Base-by-base conservation (phyloP, 2,329 filamentous ascomycete species). In the Alternaria panax region DNA sequence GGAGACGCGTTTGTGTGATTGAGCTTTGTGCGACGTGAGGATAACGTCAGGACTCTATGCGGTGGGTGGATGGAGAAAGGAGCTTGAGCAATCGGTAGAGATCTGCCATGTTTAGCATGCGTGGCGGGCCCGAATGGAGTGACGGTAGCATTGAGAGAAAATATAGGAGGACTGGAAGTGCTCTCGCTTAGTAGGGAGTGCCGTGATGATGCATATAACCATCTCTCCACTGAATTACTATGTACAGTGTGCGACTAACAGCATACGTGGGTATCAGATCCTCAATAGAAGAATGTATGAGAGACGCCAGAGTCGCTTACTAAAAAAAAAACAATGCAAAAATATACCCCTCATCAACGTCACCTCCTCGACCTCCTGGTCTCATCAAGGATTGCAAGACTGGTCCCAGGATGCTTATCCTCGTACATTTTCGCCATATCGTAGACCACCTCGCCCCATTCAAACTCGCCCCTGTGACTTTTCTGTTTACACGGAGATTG, bases 401-500 rank as follows among this genome's bases (percentile, higher is more conserved):
- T 54, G 4, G 60, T 47, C 1, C 63, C 69, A 5, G 70, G 70
- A 42, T 73, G 64, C 25, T 70, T 65, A 40, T 58, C 57, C 36
- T 75, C 64, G 43, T 72, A 75, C 38, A 69, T 65, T 34, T 36
- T 60, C 25, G 70, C 72, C 70, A 76, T 70, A 22, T 73, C 71
- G 45, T 66, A 64, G 8, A 94, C 82, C 4, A 87, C 81, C 4
- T 84, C 84, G 0, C 90, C 90, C 69, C 91, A 81, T 14, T 85
- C 83, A 73, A 90, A 96, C 57, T 91, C 87, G 69, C 90, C 89
- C 62, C 86, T 83, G 59, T 83, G 82, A 65, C 83, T 85, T 46
- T 87, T 87, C 68, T 93, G 90, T 53, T 86, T 85, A 75, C 91
- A 94, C 0, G 94, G 94, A 5, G 91, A 92, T 59, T 86, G 84